Evolutionary conservation across 345 rosid genomes (phyloP).

Genomic region (Tarenaya hassleriana): DNA sequence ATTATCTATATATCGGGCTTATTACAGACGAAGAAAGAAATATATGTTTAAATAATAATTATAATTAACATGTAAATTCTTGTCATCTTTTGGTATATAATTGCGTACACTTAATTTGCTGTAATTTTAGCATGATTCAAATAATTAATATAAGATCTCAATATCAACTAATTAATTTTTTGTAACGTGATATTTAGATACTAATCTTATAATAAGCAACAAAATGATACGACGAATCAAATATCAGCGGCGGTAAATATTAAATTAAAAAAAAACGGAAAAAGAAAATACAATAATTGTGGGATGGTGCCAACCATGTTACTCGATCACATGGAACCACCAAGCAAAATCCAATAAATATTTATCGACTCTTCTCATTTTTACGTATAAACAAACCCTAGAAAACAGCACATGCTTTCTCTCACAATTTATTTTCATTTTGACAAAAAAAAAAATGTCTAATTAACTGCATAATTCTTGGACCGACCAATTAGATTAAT

Average conservation of each 20-base stretch:
- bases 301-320: conserved; percentile 26
- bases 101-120: too few relatives aligned
- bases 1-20: too few relatives aligned
- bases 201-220: neutral
- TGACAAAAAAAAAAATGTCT: neutral
- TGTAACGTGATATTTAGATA: conserved; percentile 12
- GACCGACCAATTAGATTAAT: neutral
- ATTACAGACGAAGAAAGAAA: too few relatives aligned
- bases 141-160: too few relatives aligned
- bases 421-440: conserved; percentile 7
- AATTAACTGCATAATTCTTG: conserved; percentile 17
- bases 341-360: conserved; percentile 16
- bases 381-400: conserved; percentile 14
- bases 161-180: conserved; percentile 4
- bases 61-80: too few relatives aligned
- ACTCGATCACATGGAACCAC: conserved; percentile 31
- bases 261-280: neutral
- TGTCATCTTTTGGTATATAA: too few relatives aligned
- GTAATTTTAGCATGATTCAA: too few relatives aligned
- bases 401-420: conserved; percentile 15
- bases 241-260: conserved; percentile 10
- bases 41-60: too few relatives aligned
- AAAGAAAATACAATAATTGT: conserved; percentile 3
- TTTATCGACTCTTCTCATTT: too few relatives aligned
- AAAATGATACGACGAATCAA: conserved; percentile 19